phyloP scores from a whole-genome alignment of 345 rosid species.

The Firmiana major region DNA sequence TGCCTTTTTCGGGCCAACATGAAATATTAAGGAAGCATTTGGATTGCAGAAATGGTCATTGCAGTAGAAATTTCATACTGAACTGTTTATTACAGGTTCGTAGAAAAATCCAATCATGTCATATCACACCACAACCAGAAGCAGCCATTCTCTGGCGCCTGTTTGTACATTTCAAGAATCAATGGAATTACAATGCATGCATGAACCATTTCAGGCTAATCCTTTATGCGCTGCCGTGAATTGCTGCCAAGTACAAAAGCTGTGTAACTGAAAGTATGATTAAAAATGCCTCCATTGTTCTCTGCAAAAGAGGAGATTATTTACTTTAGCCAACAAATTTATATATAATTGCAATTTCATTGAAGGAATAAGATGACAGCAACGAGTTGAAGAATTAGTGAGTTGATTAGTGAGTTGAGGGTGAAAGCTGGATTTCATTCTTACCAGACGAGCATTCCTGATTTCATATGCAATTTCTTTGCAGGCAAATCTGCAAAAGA shows the following conservation, averaged over 20 bases:
- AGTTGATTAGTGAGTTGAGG: not conserved
- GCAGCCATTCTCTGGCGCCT: constrained; percentile 1
- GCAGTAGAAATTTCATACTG: not conserved
- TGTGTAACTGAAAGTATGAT: constrained; percentile 82
- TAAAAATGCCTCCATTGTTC: constrained; percentile 92
- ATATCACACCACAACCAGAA: not conserved
- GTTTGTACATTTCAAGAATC: not conserved
- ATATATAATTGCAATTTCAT: too few species aligned
- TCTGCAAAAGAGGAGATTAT: constrained; percentile 40
- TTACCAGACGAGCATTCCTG: constrained; percentile 78
- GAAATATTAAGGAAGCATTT: not conserved
- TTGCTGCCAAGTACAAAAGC: constrained; percentile 69
- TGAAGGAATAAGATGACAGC: too few species aligned
- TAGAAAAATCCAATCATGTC: constrained; percentile 11
- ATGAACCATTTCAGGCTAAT: not conserved
- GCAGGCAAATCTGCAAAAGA: constrained; percentile 62
- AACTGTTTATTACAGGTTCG: constrained; percentile 4
- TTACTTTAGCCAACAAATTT: too few species aligned
- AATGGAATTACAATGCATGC: not conserved
- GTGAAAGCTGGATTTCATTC: not conserved
- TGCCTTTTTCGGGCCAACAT: not conserved
- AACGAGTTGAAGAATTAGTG: not conserved
- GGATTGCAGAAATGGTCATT: not conserved
- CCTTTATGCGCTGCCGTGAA: constrained; percentile 35
- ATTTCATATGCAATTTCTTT: constrained; percentile 67